These are phyloP conservation scores for Colletotrichum tofieldiae DNA, from an alignment of 2,329 filamentous ascomycete species.

Conservation along the genomic window DNA sequence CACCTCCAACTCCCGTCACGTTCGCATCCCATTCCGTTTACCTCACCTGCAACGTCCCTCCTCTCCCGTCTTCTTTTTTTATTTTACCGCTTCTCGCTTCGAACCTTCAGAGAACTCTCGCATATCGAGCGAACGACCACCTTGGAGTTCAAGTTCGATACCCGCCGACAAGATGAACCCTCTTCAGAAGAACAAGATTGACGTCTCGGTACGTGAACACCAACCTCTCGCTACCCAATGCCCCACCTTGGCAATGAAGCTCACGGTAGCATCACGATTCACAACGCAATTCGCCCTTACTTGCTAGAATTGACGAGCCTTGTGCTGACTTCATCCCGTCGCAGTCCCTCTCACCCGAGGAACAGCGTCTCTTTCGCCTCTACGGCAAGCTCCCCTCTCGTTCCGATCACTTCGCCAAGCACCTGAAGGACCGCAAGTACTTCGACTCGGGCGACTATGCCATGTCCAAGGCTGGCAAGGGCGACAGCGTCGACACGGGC, in stretches of 20 bases:
- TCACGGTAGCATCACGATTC: constrained; percentile 20
- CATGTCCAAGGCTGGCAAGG: constrained; percentile 97
- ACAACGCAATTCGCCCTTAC: background rate
- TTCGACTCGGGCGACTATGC: constrained; percentile 98
- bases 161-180: constrained; percentile 81
- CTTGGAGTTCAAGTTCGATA: background rate
- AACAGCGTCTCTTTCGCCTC: constrained; percentile 95
- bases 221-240: constrained; percentile 40
- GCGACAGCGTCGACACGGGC: constrained; percentile 92
- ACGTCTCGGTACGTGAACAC: constrained; percentile 83
- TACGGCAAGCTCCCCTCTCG: constrained; percentile 98
- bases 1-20: constrained; percentile 42
- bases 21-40: constrained; percentile 33
- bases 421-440: constrained; percentile 99
- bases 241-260: constrained; percentile 29
- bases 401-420: constrained; percentile 97
- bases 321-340: constrained; percentile 44
- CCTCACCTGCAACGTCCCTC: constrained; percentile 30
- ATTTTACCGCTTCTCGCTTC: constrained; percentile 5
- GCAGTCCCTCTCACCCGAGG: constrained; percentile 92
- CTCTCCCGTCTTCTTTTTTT: constrained; percentile 14
- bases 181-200: constrained; percentile 98
- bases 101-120: background rate
- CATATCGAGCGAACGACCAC: background rate
- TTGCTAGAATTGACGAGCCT: constrained; percentile 19